Conservation (phyloP, 768 basidiomycete species). For the Serendipita vermifera region DNA sequence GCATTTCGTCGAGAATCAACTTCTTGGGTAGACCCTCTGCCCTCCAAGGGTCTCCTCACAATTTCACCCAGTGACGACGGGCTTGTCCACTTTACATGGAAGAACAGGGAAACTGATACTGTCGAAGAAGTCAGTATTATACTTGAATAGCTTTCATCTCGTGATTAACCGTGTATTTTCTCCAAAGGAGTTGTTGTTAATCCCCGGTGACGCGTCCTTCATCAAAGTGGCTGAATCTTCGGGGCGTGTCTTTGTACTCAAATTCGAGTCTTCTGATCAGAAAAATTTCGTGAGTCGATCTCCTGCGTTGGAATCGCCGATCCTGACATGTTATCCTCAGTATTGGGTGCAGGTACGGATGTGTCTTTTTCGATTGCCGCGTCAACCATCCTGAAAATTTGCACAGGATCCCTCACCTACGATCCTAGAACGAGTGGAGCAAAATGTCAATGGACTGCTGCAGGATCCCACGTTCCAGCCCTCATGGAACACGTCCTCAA, state of each 20-base stretch:
- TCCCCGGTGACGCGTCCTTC: conserved; percentile 77
- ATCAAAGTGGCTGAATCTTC: conserved; percentile 55
- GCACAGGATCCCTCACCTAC: conserved; percentile 51
- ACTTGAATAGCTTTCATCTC: conserved; percentile 3
- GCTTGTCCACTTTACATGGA: conserved; percentile 69
- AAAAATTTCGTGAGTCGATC: conserved; percentile 62
- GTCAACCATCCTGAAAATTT: neutral
- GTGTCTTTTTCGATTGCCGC: neutral
- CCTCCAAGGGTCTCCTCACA: conserved; percentile 61
- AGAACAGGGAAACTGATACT: conserved; percentile 47
- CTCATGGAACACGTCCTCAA: neutral
- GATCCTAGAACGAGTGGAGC: conserved; percentile 59
- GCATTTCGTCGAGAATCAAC: conserved; percentile 53
- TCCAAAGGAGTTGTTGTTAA: conserved; percentile 68
- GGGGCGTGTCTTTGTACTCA: conserved; percentile 74
- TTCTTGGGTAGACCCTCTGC: conserved; percentile 51
- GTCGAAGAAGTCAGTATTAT: conserved; percentile 44
- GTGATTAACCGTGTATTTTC: conserved; percentile 1
- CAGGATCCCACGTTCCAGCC: conserved; percentile 43
- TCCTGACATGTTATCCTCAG: conserved; percentile 27
- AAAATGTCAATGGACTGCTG: conserved; percentile 58
- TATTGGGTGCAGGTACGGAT: conserved; percentile 73
- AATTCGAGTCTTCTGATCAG: conserved; percentile 82
- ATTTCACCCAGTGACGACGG: conserved; percentile 61
- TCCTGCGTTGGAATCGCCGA: neutral